Evolutionary conservation across 179 eudicot genomes (phyloP).

Genomic region (Camellia oleifera): DNA sequence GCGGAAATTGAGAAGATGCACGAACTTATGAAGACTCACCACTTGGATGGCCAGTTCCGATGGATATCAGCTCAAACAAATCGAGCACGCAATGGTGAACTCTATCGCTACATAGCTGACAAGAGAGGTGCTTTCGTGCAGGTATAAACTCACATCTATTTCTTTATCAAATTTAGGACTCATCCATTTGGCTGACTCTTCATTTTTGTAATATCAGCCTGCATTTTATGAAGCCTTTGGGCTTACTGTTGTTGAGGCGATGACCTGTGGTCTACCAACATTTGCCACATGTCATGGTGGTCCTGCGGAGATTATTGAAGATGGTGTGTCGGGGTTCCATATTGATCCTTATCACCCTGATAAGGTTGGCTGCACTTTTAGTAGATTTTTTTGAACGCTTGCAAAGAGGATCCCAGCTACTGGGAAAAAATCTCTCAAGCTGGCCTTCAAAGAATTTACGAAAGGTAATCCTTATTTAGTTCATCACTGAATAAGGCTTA

Average conservation of each 20-base stretch:
- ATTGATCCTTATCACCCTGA: conserved; percentile 83
- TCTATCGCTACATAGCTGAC: conserved; percentile 85
- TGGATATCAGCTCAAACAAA: conserved; percentile 78
- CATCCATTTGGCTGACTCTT: neutral
- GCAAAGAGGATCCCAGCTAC: conserved; percentile 47
- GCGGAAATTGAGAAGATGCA: conserved; percentile 80
- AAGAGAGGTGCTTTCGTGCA: conserved; percentile 77
- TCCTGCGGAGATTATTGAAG: conserved; percentile 67
- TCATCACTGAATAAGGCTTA: neutral
- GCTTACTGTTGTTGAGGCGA: conserved; percentile 78
- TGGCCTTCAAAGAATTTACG: conserved; percentile 59
- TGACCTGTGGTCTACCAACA: conserved; percentile 78
- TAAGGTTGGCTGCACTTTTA: conserved; percentile 46
- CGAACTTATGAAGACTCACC: conserved; percentile 49
- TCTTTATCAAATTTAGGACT: neutral
- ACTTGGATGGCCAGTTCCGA: conserved; percentile 58
- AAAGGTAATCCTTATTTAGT: conserved; percentile 34
- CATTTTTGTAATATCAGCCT: conserved; percentile 39
- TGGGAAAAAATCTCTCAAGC: conserved; percentile 58
- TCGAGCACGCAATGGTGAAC: conserved; percentile 70
- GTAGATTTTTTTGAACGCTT: conserved; percentile 44
- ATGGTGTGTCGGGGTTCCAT: conserved; percentile 74
- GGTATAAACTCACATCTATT: conserved; percentile 30
- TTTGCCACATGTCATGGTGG: conserved; percentile 85
- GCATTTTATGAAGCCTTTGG: conserved; percentile 83